These are phyloP conservation scores for Citrus mangshanensis DNA, from an alignment of 345 rosid species.

Conservation along the genomic window DNA sequence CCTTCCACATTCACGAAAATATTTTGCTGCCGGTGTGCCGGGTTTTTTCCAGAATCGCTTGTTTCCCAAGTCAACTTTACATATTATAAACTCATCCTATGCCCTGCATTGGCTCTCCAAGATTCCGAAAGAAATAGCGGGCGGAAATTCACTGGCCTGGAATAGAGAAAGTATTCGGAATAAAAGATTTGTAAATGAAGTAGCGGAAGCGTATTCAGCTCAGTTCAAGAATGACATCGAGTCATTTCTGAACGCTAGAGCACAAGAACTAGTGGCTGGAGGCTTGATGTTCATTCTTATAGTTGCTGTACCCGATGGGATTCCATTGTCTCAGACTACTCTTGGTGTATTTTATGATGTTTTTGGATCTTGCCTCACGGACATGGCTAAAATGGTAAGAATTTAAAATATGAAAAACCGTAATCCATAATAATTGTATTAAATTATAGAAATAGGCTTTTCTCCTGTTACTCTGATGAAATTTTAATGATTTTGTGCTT, in stretches of 20 bases:
- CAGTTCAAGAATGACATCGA: slow-evolving; percentile 18
- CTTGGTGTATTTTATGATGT: not conserved
- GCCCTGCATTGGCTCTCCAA: slow-evolving; percentile 40
- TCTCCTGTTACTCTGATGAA: too few relatives aligned
- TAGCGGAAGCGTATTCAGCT: slow-evolving; percentile 4
- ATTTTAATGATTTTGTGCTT: too few relatives aligned
- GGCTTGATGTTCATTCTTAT: slow-evolving; percentile 6
- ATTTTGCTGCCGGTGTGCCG: slow-evolving; percentile 22
- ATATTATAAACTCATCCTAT: slow-evolving; percentile 28
- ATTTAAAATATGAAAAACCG: not conserved
- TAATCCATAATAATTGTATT: too few relatives aligned
- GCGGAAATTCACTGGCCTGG: too few relatives aligned
- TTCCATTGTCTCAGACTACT: not conserved
- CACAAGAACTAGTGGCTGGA: slow-evolving; percentile 20
- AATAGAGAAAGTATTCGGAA: too few relatives aligned
- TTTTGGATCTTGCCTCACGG: slow-evolving; percentile 10
- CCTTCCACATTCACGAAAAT: not conserved
- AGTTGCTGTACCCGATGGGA: slow-evolving; percentile 7
- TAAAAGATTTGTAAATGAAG: not conserved
- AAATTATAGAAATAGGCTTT: too few relatives aligned
- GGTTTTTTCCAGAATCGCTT: slow-evolving; percentile 40
- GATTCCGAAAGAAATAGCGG: not conserved
- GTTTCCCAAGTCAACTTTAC: slow-evolving; percentile 38
- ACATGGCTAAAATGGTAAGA: slow-evolving; percentile 10
- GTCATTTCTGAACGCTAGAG: slow-evolving; percentile 18